phyloP scores from a whole-genome alignment of 495 filamentous ascomycete genomes.

The Lophiotrema nucula region DNA sequence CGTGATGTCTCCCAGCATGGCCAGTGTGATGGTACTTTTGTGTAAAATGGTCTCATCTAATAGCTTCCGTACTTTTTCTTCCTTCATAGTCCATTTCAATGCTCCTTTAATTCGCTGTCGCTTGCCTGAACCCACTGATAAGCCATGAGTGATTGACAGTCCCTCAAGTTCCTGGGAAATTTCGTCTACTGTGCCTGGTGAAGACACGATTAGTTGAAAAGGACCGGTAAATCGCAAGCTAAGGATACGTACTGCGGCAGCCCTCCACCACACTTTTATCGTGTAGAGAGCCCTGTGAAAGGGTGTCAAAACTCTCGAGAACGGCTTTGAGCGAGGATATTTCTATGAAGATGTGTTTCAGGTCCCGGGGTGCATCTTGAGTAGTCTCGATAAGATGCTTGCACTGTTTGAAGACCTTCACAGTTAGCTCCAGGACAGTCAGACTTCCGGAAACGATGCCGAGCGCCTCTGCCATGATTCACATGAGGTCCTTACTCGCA shows the following conservation, averaged over 20 bases:
- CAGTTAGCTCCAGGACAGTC: conserved; percentile 11
- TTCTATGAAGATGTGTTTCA: conserved; percentile 18
- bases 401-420: conserved; percentile 15
- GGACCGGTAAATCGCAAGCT: conserved; percentile 6
- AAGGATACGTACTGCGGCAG: neutral
- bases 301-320: conserved; percentile 9
- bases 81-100: conserved; percentile 14
- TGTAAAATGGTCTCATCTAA: conserved; percentile 8
- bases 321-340: conserved; percentile 17
- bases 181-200: too few relatives aligned
- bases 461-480: conserved; percentile 20
- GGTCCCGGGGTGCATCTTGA: conserved; percentile 16
- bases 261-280: conserved; percentile 2
- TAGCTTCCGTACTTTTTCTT: conserved; percentile 12
- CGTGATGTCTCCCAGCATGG: conserved; percentile 12
- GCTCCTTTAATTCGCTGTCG: neutral
- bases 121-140: neutral
- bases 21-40: conserved; percentile 2
- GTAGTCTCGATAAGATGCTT: conserved; percentile 22
- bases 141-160: neutral
- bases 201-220: neutral
- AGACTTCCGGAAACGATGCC: conserved; percentile 10
- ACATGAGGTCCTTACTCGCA: too few relatives aligned
- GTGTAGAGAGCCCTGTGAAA: neutral
- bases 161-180: conserved; percentile 7